Conservation (phyloP, 2,329 filamentous ascomycete genomes). For the Exserohilum turcica region DNA sequence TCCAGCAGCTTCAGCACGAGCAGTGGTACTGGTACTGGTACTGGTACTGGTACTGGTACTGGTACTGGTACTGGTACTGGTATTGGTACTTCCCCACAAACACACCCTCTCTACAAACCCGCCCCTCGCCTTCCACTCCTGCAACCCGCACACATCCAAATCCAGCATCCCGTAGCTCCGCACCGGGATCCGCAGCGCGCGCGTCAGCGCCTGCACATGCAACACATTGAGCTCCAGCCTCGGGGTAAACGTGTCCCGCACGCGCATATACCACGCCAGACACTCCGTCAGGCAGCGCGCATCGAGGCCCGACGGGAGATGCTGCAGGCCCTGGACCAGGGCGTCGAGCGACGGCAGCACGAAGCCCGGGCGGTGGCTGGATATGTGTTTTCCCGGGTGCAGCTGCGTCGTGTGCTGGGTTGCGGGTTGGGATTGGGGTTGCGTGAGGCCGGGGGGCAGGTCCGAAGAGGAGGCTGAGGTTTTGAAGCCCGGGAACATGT, state of each 20-base stretch:
- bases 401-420: slow-evolving; percentile 19
- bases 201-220: slow-evolving; percentile 30
- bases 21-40: too few species aligned
- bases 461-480: neutral
- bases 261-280: slow-evolving; percentile 27
- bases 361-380: slow-evolving; percentile 5
- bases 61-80: too few species aligned
- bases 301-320: slow-evolving; percentile 26
- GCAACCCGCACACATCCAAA: slow-evolving; percentile 22
- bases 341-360: slow-evolving; percentile 27
- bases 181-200: slow-evolving; percentile 23
- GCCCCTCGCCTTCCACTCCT: slow-evolving; percentile 26
- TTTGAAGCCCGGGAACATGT: slow-evolving; percentile 16
- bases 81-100: neutral
- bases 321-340: slow-evolving; percentile 25
- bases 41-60: too few species aligned
- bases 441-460: neutral
- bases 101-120: slow-evolving; percentile 11
- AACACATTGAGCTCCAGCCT: slow-evolving; percentile 33
- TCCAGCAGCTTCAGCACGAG: too few species aligned
- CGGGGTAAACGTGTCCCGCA: slow-evolving; percentile 23
- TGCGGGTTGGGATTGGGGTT: slow-evolving; percentile 20
- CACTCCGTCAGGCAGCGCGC: slow-evolving; percentile 28
- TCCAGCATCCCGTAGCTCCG: slow-evolving; percentile 23
- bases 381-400: slow-evolving; percentile 7